Evolutionary conservation across 2,329 filamentous ascomycete genomes (phyloP), one percentile per base, ranked within the genome.

Genomic region (Didymella arachidicola): DNA sequence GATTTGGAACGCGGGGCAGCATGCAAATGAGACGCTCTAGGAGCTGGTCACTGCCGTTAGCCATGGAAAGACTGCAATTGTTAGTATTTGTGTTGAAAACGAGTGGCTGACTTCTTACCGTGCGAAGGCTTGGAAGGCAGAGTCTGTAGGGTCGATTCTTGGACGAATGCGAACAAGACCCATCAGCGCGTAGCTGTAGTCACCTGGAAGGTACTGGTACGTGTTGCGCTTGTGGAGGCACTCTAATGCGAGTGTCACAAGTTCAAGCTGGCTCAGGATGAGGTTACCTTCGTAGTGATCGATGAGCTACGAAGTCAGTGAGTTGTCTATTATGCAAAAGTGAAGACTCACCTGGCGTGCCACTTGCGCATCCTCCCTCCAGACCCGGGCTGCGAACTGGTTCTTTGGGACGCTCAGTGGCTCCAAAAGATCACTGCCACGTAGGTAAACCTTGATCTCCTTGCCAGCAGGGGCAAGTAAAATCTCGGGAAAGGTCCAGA

Each of bases 401-500:
- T 77, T 76, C 61, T 80, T 81, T 0, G 74, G 62, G 3, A 81
- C 60, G 7, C 58, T 26, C 2, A 71, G 30, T 5, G 68, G 70
- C 4, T 57, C 61, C 18, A 60, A 49, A 5, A 66, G 62, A 30
- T 74, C 67, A n/a, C 50, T 62, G 8, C 61, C 69, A 25, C 72
- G 71, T 14, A 69, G 68, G 52, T 77, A 79, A 6, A 79, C 68
- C 6, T 62, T 57, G 42, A 79, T 76, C 1, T 65, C 57, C 26
- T 68, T 63, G 0, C 67, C 63, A 2, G 62, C 63, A 5, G 75
- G 74, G 22, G 72, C 68, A 1, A 80, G 65, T 0, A 81, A 67
- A 2, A 79, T 70, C 60, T 81, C 80, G 1, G 82, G 79, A 29
- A 83, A 73, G 0, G 81, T 83, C 76, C 81, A 81, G 19, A 84